Base-by-base conservation (phyloP, 129 eudicot genomes). In the Centaurea solstitialis region DNA sequence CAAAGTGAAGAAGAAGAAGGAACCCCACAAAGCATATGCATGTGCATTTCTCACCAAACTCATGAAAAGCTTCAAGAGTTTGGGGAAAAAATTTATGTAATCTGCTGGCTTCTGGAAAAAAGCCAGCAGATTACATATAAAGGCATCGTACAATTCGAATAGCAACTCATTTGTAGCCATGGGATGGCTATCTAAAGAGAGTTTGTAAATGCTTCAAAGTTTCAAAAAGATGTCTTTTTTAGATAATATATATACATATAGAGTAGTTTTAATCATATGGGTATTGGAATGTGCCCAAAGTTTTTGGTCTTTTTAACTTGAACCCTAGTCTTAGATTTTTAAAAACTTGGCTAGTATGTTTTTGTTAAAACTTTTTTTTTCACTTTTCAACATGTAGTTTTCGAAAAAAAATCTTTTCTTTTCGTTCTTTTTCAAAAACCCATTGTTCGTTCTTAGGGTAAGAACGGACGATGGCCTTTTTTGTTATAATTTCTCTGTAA, bases 11-110 rank as follows among this genome's bases (percentile, higher is more conserved):
- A 2, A 26, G 64, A n/a, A 57, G 18, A 8, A n/a, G 86, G 79
- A 79, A 84, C 65, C 87, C 82, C 77, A 74, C 70, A 84, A 87
- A 85, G 88, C 91, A 88, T 83, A 83, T 89, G 97, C 93, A 90
- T 90, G 84, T 87, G 91, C 97, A 89, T 89, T 78, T 88, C 82
- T 88, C 82, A 83, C 88, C 92, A 84, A 26, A 79, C 91, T 85
- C 83, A 23, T 76, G 80, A 68, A 59, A 57, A 68, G 76, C 68
- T 37, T 68, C 79, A 75, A 68, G 21, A 81, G 91, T 89, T 26
- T 81, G 92, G 88, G 10, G 67, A 75, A 76, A 75, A 17, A 37
- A 18, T 40, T 21, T 61, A 59, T 66, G 68, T 85, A 79, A 74
- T 67, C 76, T 70, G 17, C 75, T 70, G 70, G 72, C 79, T 77